Base-by-base conservation (phyloP, 192 early-diverging fungal genomes). In the Linnemannia schmuckeri region DNA sequence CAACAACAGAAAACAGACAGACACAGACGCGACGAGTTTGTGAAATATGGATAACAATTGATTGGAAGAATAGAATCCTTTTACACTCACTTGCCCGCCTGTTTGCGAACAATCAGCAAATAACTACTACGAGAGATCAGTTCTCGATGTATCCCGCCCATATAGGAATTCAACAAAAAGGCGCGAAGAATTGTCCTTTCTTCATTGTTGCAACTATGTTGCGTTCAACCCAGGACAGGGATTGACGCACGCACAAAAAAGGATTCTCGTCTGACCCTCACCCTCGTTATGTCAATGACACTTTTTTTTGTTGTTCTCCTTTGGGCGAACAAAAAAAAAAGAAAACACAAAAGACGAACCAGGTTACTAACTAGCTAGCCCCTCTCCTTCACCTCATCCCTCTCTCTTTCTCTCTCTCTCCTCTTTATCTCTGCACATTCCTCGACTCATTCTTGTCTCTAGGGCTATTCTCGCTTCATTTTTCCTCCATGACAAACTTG, bases 401-500 rank as follows among this genome's bases (percentile, higher is more conserved):
- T 38, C 1, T n/a, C 4, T 6, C 22, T 38, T 70, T 18, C 40
- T 18, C 22, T 18, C 0, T 30, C 6, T 47, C 20, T 15, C 5
- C 42, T 73, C 22, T 17, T 8, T 27, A 38, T 71, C 30, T 30
- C 61, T 66, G 61, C 30, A 66, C 61, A 55, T 46, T 55, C 41
- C 61, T 66, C n/a, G 37, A 69, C 37, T 17, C 15, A 27, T 57
- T 42, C 20, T 22, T 61, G 15, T 49, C 8, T 74, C n/a, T 87
- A 95, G 95, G 54, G 96, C 98, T 22, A 91, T 99, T 15, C 89
- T 98, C 30, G 96, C 97, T 0, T 96, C 96, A 1, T 82, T 97
- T 3, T 97, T 99, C 88, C 89, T 99, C 22, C 95, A 97, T 49
- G 98, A 99, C 82, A 92, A 92, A 66, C 92, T 99, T 75, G 95